These are phyloP conservation scores for Tetragonia tetragonoides DNA, from an alignment of 148 eudicot genomes.

Conservation along the genomic window DNA sequence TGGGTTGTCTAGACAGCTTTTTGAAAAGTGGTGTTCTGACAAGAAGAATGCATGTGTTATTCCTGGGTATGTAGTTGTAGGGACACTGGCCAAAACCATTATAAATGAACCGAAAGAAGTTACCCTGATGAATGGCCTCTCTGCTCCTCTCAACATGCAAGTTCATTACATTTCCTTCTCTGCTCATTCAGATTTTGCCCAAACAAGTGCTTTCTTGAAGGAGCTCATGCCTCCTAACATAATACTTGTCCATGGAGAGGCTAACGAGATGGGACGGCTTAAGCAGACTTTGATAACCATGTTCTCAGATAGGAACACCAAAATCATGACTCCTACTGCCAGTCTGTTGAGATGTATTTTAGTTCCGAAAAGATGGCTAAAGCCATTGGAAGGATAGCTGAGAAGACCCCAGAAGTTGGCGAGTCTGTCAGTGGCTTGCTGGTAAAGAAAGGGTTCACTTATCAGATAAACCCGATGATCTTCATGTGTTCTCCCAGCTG, in stretches of 20 bases:
- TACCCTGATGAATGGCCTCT: constrained; percentile 75
- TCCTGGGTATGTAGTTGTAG: constrained; percentile 93
- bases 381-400: constrained; percentile 78
- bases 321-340: constrained; percentile 77
- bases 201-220: constrained; percentile 76
- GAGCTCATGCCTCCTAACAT: constrained; percentile 98
- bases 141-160: constrained; percentile 81
- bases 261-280: constrained; percentile 92
- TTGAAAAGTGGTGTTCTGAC: constrained; percentile 89
- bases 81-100: constrained; percentile 83
- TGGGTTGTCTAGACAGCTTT: constrained; percentile 88
- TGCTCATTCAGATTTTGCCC: constrained; percentile 88
- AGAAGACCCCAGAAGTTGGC: constrained; percentile 69
- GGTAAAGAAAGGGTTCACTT: constrained; percentile 92
- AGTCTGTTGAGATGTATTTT: constrained; percentile 83
- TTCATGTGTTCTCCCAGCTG: constrained; percentile 83
- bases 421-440: constrained; percentile 71
- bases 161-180: constrained; percentile 94
- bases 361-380: constrained; percentile 90
- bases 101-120: constrained; percentile 92
- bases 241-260: constrained; percentile 87
- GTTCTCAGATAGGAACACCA: constrained; percentile 68
- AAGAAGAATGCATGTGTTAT: constrained; percentile 87
- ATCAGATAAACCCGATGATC: constrained; percentile 89
- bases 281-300: constrained; percentile 70